Base-by-base conservation (phyloP, 2,329 filamentous ascomycete species). In the Paraconiothyrium sp. region DNA sequence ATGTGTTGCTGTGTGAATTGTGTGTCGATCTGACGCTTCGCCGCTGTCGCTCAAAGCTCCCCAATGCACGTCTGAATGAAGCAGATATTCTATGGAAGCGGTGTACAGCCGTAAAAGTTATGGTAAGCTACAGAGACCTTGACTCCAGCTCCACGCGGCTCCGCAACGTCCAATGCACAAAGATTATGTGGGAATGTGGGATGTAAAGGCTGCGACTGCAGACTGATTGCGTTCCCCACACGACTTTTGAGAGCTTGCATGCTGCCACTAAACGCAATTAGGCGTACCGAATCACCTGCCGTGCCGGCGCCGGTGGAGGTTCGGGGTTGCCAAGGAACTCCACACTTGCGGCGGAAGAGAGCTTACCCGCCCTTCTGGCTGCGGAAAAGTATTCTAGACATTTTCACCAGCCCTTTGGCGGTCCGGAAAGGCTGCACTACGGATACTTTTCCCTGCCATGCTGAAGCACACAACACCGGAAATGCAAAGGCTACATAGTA, bases 231-330 rank as follows among this genome's bases (percentile, higher is more conserved):
- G 52, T 65, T 69, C 73, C 71, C 74, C 74, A 77, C 72, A 77
- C 68, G 56, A 63, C 66, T 70, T 66, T 67, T 68, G 66, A 64
- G 63, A 59, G 63, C 63, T 63, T 67, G 65, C 67, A 75, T 67
- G 51, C 66, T 63, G 54, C 43, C 60, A 57, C 67, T 74, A 76
- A 61, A 59, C 67, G 57, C 37, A 34, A 63, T 71, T 64, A 22
- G 64, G 68, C 62, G 34, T 63, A 62, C 75, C 73, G 73, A 74
- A 43, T 32, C 66, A 73, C 67, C 65, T 76, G 73, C 75, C 75
- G 75, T 61, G 61, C 70, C 69, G 72, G 68, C 67, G 64, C 69
- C 67, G 72, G 71, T 70, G 69, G 68, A 70, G 67, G 62, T 61
- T 59, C 57, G 47, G 57, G 14, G 61, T 39, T 34, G 63, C 67